Evolutionary conservation across 805 yeast genomes (phyloP).

Genomic region (Saturnispora besseyi): DNA sequence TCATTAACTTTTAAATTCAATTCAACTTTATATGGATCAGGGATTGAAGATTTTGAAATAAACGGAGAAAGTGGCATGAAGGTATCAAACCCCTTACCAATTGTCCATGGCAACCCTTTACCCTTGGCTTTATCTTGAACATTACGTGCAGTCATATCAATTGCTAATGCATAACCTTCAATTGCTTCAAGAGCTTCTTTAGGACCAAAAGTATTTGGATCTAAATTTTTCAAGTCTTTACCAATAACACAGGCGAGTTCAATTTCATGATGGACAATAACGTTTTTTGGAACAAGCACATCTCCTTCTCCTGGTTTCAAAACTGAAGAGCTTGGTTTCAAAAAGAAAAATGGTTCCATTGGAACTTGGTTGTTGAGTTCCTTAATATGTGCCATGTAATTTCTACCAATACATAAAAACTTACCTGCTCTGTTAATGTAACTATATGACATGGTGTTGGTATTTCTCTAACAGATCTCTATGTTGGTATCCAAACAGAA

Average conservation of each 20-base stretch:
- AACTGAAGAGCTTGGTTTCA: conserved; percentile 80
- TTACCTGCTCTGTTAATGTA: conserved; percentile 62
- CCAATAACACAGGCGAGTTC: conserved; percentile 79
- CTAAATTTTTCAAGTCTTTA: conserved; percentile 50
- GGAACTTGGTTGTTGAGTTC: conserved; percentile 83
- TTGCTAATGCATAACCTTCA: conserved; percentile 80
- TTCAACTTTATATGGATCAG: conserved; percentile 65
- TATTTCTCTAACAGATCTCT: neutral
- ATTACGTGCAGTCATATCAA: conserved; percentile 92
- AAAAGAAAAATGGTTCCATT: conserved; percentile 80
- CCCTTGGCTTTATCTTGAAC: conserved; percentile 91
- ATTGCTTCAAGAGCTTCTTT: conserved; percentile 69
- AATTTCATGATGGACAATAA: conserved; percentile 81
- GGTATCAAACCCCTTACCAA: conserved; percentile 95
- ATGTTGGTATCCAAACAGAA: too few species aligned
- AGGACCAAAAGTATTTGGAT: conserved; percentile 45
- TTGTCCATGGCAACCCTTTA: conserved; percentile 94
- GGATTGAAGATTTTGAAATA: conserved; percentile 56
- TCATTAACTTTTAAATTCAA: conserved; percentile 65
- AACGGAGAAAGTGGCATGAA: conserved; percentile 79
- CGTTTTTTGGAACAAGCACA: conserved; percentile 74
- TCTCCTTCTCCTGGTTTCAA: conserved; percentile 64
- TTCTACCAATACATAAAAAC: conserved; percentile 91
- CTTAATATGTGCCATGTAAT: conserved; percentile 91
- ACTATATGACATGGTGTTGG: conserved; percentile 32